phyloP scores from a whole-genome alignment of 1,284 basidiomycete species.

The Moesziomyces sp. region DNA sequence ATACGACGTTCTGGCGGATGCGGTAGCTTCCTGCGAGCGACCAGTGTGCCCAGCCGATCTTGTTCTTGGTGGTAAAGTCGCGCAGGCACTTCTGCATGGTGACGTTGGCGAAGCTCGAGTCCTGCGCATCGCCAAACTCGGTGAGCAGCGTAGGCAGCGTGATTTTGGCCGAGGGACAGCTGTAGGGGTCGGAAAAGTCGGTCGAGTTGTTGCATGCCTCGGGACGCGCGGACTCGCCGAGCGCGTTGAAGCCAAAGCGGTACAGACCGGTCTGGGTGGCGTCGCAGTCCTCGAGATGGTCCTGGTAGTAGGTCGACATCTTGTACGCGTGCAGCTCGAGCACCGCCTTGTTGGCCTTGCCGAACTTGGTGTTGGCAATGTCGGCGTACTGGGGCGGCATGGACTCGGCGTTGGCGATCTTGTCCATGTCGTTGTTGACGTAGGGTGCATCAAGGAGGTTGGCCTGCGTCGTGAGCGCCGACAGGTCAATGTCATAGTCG shows the following conservation, averaged over 20 bases:
- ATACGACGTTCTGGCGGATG: conserved; percentile 17
- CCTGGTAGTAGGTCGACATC: conserved; percentile 27
- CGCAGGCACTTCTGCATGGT: conserved; percentile 46
- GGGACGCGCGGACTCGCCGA: conserved; percentile 26
- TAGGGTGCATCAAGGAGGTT: conserved; percentile 30
- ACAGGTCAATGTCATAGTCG: conserved; percentile 47
- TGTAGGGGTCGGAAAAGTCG: conserved; percentile 25
- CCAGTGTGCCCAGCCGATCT: conserved; percentile 47
- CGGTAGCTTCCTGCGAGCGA: conserved; percentile 38
- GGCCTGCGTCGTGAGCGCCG: conserved; percentile 24
- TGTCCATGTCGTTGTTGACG: conserved; percentile 28
- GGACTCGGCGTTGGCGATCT: conserved; percentile 16
- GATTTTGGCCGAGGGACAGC: conserved; percentile 28
- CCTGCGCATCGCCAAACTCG: conserved; percentile 42
- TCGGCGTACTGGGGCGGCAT: conserved; percentile 23
- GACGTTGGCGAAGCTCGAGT: conserved; percentile 18
- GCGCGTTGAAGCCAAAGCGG: conserved; percentile 42
- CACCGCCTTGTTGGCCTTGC: conserved; percentile 40
- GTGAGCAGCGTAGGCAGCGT: conserved; percentile 27
- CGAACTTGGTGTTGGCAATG: conserved; percentile 28
- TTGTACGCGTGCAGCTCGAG: conserved; percentile 46
- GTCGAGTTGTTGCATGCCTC: conserved; percentile 17
- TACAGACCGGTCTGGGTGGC: conserved; percentile 31
- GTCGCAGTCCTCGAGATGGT: conserved; percentile 31
- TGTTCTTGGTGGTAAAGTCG: conserved; percentile 44